These are phyloP conservation scores for Solanum etuberosum DNA, from an alignment of 257 asterid species.

Conservation along the genomic window DNA sequence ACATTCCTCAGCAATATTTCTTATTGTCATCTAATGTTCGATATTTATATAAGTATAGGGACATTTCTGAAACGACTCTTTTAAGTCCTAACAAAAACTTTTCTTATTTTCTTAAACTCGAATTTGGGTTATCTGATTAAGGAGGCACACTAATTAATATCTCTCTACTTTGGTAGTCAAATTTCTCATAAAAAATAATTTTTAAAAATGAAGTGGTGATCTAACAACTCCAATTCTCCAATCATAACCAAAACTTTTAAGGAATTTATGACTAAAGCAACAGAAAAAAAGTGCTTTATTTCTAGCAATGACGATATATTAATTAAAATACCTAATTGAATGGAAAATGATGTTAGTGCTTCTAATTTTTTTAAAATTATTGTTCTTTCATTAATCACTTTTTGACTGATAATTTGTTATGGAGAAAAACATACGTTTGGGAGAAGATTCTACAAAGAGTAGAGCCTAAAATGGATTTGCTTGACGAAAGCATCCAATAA, in stretches of 20 bases:
- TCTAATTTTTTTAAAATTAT: background rate
- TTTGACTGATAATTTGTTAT: background rate
- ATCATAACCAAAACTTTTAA: background rate
- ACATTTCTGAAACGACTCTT: no score
- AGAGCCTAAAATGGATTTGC: background rate
- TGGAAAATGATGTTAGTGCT: background rate
- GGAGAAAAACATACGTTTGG: background rate
- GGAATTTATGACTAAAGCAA: background rate
- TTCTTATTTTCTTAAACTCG: background rate
- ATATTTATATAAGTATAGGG: background rate
- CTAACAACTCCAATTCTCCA: background rate
- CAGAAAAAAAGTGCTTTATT: background rate
- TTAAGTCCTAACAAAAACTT: no score
- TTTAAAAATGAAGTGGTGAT: background rate
- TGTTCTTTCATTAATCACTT: background rate
- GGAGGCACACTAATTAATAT: background rate
- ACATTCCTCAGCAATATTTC: background rate
- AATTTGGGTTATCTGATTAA: background rate
- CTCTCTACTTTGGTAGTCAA: background rate
- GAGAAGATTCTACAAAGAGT: background rate
- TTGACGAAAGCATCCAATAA: background rate
- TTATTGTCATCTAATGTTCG: background rate
- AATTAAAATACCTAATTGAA: background rate
- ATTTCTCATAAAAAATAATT: background rate
- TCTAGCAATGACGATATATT: background rate